Evolutionary conservation across 1,139 yeast genomes (phyloP).

Genomic region (Lodderomyces parapsilosis): DNA sequence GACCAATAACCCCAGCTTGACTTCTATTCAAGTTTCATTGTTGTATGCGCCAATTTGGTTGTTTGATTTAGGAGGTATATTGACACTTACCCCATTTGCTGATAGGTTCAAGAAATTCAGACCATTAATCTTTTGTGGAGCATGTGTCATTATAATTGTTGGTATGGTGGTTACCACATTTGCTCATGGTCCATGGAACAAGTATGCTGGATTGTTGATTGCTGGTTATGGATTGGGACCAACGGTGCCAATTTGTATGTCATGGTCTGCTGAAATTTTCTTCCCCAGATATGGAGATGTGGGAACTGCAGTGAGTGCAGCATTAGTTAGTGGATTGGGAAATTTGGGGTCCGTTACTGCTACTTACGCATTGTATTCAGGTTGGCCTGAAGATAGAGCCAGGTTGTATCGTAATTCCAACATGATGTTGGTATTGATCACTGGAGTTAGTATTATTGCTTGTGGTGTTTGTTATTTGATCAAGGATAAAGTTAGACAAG

Average conservation of each 20-base stretch:
- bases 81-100: slow-evolving; percentile 75
- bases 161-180: slow-evolving; percentile 78
- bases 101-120: slow-evolving; percentile 62
- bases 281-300: slow-evolving; percentile 73
- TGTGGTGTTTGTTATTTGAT: slow-evolving; percentile 36
- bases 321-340: slow-evolving; percentile 82
- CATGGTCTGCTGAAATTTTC: slow-evolving; percentile 81
- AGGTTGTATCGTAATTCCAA: slow-evolving; percentile 67
- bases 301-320: slow-evolving; percentile 81
- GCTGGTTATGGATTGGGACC: slow-evolving; percentile 89
- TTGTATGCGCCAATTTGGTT: slow-evolving; percentile 90
- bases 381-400: slow-evolving; percentile 78
- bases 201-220: slow-evolving; percentile 76
- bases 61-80: slow-evolving; percentile 77
- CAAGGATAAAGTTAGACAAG: slow-evolving; percentile 15
- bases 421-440: slow-evolving; percentile 79
- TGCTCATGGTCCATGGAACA: slow-evolving; percentile 72
- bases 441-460: slow-evolving; percentile 66
- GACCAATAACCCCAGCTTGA: slow-evolving; percentile 59
- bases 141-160: slow-evolving; percentile 65
- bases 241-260: slow-evolving; percentile 86
- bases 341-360: slow-evolving; percentile 84
- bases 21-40: slow-evolving; percentile 69
- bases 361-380: slow-evolving; percentile 79
- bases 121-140: slow-evolving; percentile 57